Evolutionary conservation across 371 early-diverging fungal species (phyloP).

Genomic region (Syncephalastrum racemosum): DNA sequence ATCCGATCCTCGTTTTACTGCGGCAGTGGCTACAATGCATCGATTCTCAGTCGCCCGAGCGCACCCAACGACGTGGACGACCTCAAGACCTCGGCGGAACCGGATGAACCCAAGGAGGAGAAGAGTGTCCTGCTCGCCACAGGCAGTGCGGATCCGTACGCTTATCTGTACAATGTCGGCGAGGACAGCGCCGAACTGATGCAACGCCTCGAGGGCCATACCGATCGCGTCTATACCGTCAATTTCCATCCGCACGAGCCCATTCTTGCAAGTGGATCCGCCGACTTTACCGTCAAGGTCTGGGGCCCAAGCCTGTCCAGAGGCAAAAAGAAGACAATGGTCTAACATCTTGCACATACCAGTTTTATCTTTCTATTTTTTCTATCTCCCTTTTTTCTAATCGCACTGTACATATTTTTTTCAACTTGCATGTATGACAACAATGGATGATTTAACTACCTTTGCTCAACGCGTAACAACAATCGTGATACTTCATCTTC

Average conservation of each 20-base stretch:
- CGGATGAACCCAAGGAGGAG: constrained; percentile 53
- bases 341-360: constrained; percentile 12
- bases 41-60: constrained; percentile 37
- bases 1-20: constrained; percentile 81
- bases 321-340: constrained; percentile 48
- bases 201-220: constrained; percentile 83
- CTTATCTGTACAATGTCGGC: constrained; percentile 79
- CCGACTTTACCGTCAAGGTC: constrained; percentile 81
- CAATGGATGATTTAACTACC: too few relatives aligned
- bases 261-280: constrained; percentile 78
- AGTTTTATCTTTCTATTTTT: too few relatives aligned
- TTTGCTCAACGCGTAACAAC: too few relatives aligned
- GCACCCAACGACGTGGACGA: constrained; percentile 33
- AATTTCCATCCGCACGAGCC: constrained; percentile 84
- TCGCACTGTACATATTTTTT: too few relatives aligned
- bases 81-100: constrained; percentile 13
- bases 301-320: constrained; percentile 65
- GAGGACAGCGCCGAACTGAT: constrained; percentile 72
- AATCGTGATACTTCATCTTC: too few relatives aligned
- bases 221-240: constrained; percentile 83
- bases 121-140: constrained; percentile 75
- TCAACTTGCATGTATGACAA: too few relatives aligned
- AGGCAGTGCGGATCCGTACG: constrained; percentile 85
- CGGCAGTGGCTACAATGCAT: constrained; percentile 63
- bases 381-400: too few relatives aligned